A percentile compares a stretch with the other conserved stretches of the same genome.
phyloP scores from a whole-genome alignment of 83 land plant genomes.

The Thuja plicata region DNA sequence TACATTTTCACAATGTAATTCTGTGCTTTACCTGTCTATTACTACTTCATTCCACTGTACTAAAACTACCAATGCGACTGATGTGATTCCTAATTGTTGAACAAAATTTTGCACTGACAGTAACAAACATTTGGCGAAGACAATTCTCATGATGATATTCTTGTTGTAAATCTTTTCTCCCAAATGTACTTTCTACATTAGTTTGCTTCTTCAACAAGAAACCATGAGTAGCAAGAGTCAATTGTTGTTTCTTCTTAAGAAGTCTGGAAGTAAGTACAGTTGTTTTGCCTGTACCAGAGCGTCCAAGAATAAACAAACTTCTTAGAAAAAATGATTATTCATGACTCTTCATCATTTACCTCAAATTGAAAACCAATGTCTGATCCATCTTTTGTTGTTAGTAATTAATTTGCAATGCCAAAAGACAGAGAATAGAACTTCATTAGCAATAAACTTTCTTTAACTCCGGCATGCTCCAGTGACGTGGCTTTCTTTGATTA shows the following conservation, averaged over 20 bases:
- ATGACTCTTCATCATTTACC: conserved; percentile 56
- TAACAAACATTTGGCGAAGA: conserved; percentile 61
- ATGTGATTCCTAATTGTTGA: conserved; percentile 58
- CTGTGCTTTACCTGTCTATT: too few relatives aligned
- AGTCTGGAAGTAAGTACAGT: conserved; percentile 69
- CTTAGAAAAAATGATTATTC: conserved; percentile 34
- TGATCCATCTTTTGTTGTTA: conserved; percentile 46
- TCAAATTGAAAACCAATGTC: conserved; percentile 67
- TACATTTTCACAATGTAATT: too few relatives aligned
- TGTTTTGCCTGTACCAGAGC: conserved; percentile 25
- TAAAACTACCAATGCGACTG: conserved; percentile 7
- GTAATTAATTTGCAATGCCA: conserved; percentile 41
- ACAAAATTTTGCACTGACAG: conserved; percentile 50
- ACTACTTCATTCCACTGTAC: too few relatives aligned
- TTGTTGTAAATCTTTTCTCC: not conserved
- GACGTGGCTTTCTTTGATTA: conserved; percentile 53
- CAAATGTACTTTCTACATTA: not conserved
- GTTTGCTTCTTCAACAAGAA: not conserved
- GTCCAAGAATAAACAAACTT: conserved; percentile 43
- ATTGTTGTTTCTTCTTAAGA: conserved; percentile 37
- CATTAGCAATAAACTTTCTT: conserved; percentile 65
- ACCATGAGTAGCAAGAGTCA: conserved; percentile 23
- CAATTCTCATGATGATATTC: not conserved
- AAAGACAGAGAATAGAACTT: conserved; percentile 59
- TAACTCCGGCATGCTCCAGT: conserved; percentile 1